phyloP scores from a whole-genome alignment of 1,284 basidiomycete species.

The Naganishia sp. region DNA sequence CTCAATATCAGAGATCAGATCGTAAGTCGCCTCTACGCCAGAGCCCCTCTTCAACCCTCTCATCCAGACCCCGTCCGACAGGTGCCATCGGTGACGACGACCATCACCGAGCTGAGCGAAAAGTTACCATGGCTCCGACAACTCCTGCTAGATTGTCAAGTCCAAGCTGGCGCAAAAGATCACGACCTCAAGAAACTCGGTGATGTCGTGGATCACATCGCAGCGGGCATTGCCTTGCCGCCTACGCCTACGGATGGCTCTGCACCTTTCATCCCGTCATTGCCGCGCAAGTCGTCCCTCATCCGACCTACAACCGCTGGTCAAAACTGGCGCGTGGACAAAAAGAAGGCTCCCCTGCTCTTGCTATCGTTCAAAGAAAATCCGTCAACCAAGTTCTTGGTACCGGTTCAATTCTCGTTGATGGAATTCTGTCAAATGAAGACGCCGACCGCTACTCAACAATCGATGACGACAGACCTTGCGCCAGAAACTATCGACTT shows the following conservation, averaged over 20 bases:
- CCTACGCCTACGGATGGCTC: not conserved
- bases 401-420: slow-evolving; percentile 18
- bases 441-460: not conserved
- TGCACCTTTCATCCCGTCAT: not conserved
- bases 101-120: not conserved
- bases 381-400: slow-evolving; percentile 18
- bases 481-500: slow-evolving; percentile 2
- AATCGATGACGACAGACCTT: not conserved
- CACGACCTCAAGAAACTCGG: slow-evolving; percentile 13
- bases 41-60: not conserved
- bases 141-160: not conserved
- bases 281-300: not conserved
- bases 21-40: not conserved
- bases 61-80: not conserved
- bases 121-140: slow-evolving; percentile 14
- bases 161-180: not conserved
- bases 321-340: not conserved
- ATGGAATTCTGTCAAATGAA: slow-evolving; percentile 12
- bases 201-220: slow-evolving; percentile 7
- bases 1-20: not conserved
- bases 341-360: slow-evolving; percentile 10
- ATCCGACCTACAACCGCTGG: not conserved
- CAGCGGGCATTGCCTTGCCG: not conserved
- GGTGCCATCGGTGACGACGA: not conserved
- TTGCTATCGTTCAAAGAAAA: slow-evolving; percentile 16